phyloP scores from a whole-genome alignment of 139 green algal species.

The Auxenochlorella protothecoides region DNA sequence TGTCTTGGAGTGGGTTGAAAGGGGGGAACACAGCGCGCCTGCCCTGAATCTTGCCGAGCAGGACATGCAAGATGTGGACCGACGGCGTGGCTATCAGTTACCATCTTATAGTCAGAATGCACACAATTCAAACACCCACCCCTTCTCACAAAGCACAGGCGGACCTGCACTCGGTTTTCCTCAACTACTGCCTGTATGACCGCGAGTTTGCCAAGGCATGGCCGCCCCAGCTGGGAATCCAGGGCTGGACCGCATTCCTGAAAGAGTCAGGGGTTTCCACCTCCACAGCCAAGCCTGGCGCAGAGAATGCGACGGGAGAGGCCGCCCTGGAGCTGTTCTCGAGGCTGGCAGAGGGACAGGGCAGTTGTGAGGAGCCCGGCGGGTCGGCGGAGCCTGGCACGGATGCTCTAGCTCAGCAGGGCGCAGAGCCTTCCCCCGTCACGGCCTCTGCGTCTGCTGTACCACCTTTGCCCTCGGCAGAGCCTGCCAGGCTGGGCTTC shows the following conservation, averaged over 20 bases:
- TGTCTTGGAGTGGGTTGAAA: neutral
- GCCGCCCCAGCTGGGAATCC: conserved; percentile 34
- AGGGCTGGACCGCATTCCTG: conserved; percentile 44
- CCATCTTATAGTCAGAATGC: too few species aligned
- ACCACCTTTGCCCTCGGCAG: too few species aligned
- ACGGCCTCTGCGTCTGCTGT: too few species aligned
- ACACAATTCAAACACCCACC: too few species aligned
- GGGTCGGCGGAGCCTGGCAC: neutral
- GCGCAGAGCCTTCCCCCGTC: too few species aligned
- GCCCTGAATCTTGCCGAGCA: neutral
- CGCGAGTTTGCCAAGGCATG: conserved; percentile 32
- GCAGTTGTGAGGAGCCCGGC: too few species aligned
- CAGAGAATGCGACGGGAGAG: too few species aligned
- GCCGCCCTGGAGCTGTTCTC: too few species aligned
- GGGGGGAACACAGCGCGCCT: neutral
- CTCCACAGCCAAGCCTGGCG: neutral
- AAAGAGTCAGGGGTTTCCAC: conserved; percentile 21
- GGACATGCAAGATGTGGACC: too few species aligned
- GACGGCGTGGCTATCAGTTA: too few species aligned
- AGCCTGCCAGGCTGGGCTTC: too few species aligned
- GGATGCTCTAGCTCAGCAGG: neutral
- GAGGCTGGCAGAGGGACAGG: too few species aligned
- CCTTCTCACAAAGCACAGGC: neutral
- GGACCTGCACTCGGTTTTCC: conserved; percentile 43
- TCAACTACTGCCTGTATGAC: conserved; percentile 49